Evolutionary conservation across 306 rosid genomes (phyloP), one percentile per base, ranked within the genome.

Genomic region (Pueraria montana): DNA sequence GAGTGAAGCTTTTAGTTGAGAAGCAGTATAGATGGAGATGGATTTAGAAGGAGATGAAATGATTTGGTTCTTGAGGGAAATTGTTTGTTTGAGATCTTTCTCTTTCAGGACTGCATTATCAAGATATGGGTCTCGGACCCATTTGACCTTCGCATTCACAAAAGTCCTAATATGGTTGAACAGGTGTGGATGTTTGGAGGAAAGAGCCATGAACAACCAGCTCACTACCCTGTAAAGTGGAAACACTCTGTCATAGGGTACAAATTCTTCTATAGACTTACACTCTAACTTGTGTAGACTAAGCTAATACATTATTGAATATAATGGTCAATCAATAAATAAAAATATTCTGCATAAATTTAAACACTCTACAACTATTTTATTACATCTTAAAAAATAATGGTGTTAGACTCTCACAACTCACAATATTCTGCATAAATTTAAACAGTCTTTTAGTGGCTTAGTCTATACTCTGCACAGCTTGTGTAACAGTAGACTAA

Each of bases 41-140:
- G 91, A 84, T 53, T 84, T 73, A 46, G 90, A 88, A 42, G 94
- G 90, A 58, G 85, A 84, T 20, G 90, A 92, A 81, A 91, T 52
- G 69, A 94, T 88, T 26, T 89, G 91, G 74, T 90, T 86, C 87
- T 90, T 90, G 63, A 92, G 89, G 76, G 88, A 88, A 76, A 92
- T 73, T 38, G 87, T 74, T 76, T 90, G 90, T 78, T 61, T 87
- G 72, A 94, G 97, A 82, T 92, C 74, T 84, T 90, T 92, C 87
- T 91, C 97, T 89, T 90, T 88, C 56, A 87, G 85, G 38, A 94
- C 97, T 10, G 77, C 92, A 36, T 63, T 87, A 78, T 92, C 97
- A 4, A 94, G 92, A 86, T 90, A 84, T 1, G 93, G 91, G 72
- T 94, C 98, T 90, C 91, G 86, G 18, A 90, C 96, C 96, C 96